Conservation (phyloP, 257 asterid genomes). For the Verbena officinalis region DNA sequence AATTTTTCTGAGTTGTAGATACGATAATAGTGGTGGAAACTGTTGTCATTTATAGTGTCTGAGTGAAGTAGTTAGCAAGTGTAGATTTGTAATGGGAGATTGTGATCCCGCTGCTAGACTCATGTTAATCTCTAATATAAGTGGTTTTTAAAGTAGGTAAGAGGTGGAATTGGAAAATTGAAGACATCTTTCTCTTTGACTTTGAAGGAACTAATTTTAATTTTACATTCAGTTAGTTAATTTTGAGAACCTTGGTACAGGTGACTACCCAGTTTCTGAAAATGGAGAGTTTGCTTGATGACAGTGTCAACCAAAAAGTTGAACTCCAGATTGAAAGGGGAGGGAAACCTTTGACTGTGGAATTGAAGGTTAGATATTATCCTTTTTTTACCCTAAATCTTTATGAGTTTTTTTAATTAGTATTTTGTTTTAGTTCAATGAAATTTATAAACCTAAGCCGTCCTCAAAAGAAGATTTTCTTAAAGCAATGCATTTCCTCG, state of each 20-base stretch:
- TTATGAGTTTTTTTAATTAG: not conserved
- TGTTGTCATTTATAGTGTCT: constrained; percentile 11
- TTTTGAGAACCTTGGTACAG: constrained; percentile 49
- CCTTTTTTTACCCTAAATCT: not conserved
- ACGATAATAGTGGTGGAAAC: not conserved
- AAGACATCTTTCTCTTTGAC: not conserved
- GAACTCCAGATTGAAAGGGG: constrained; percentile 99
- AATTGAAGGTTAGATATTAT: constrained; percentile 60
- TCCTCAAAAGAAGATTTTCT: constrained; percentile 17
- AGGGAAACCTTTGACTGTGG: constrained; percentile 77
- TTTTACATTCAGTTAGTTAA: constrained; percentile 24
- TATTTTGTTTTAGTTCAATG: not conserved
- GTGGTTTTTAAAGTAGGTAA: not conserved
- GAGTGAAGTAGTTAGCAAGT: constrained; percentile 7
- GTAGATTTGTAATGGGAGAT: constrained; percentile 23
- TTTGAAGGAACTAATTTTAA: not conserved
- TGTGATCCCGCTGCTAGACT: constrained; percentile 5
- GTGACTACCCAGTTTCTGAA: constrained; percentile 89
- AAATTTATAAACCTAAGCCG: not conserved
- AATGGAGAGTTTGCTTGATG: constrained; percentile 93
- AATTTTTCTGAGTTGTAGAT: constrained; percentile 7
- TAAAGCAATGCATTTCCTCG: not conserved
- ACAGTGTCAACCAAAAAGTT: constrained; percentile 67
- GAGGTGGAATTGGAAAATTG: constrained; percentile 6
- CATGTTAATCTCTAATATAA: not conserved